These are phyloP conservation scores for Silybum marianum DNA, from an alignment of 129 eudicot species.

Conservation along the genomic window DNA sequence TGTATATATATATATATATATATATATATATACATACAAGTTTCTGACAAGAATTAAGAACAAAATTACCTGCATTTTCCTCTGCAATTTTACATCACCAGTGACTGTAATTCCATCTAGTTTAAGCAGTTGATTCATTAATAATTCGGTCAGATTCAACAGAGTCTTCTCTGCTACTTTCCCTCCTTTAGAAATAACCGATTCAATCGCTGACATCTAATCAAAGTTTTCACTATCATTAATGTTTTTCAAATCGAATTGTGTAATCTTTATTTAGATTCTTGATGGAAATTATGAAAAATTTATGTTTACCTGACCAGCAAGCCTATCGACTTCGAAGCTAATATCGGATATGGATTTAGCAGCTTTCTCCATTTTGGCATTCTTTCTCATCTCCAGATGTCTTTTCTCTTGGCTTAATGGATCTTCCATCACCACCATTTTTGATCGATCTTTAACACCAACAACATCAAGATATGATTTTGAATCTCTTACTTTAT, in stretches of 20 bases:
- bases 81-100: constrained; percentile 79
- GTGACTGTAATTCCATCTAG: constrained; percentile 73
- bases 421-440: constrained; percentile 80
- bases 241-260: not conserved
- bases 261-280: not conserved
- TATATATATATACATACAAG: not conserved
- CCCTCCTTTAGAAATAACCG: constrained; percentile 77
- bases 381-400: constrained; percentile 73
- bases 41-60: not conserved
- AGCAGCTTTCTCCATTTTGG: constrained; percentile 71
- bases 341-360: constrained; percentile 71
- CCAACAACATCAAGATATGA: constrained; percentile 75
- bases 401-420: constrained; percentile 76
- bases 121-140: constrained; percentile 81
- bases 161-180: constrained; percentile 68
- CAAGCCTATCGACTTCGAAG: constrained; percentile 86
- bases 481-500: constrained; percentile 70
- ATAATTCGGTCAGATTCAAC: constrained; percentile 48
- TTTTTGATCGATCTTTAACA: constrained; percentile 77
- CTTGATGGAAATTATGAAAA: constrained; percentile 11
- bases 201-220: constrained; percentile 72
- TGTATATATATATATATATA: too few species aligned
- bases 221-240: constrained; percentile 1
- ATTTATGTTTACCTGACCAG: constrained; percentile 63
- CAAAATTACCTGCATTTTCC: constrained; percentile 72